Conservation (phyloP, 805 yeast species). For the Phaffomyces opuntiae region DNA sequence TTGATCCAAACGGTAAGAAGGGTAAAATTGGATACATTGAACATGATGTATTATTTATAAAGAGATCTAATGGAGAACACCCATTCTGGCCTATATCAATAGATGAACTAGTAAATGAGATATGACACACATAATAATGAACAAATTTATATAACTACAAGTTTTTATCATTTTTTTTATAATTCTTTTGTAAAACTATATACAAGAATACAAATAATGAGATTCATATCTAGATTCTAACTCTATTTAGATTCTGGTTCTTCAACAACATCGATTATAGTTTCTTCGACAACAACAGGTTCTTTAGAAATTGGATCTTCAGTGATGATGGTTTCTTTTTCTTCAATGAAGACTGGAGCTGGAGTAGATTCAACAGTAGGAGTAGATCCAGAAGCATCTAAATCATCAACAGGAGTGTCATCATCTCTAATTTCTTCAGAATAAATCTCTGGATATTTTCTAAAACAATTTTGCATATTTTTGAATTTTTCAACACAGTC, state of each 20-base stretch:
- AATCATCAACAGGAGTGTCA: conserved; percentile 36
- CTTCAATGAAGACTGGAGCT: neutral
- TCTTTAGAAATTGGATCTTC: neutral
- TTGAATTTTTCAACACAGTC: conserved; percentile 90
- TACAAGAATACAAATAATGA: neutral
- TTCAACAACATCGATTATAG: neutral
- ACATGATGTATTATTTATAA: conserved; percentile 60
- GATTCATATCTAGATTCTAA: neutral
- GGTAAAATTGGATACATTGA: conserved; percentile 42
- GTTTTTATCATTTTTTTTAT: neutral
- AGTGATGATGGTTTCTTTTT: neutral
- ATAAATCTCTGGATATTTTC: conserved; percentile 86
- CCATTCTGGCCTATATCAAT: conserved; percentile 32
- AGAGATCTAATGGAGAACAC: conserved; percentile 5
- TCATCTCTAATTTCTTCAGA: conserved; percentile 87
- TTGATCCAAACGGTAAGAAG: conserved; percentile 25
- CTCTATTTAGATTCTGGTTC: neutral
- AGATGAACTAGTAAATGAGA: conserved; percentile 18
- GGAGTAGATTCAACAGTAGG: conserved; percentile 5
- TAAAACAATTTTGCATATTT: conserved; percentile 91
- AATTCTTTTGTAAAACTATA: neutral
- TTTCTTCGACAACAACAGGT: neutral
- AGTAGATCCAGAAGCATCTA: conserved; percentile 10
- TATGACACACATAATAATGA: neutral
- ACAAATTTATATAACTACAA: no score